These are phyloP conservation scores for Gossypium laxum DNA, from an alignment of 441 rosid genomes.

Conservation along the genomic window DNA sequence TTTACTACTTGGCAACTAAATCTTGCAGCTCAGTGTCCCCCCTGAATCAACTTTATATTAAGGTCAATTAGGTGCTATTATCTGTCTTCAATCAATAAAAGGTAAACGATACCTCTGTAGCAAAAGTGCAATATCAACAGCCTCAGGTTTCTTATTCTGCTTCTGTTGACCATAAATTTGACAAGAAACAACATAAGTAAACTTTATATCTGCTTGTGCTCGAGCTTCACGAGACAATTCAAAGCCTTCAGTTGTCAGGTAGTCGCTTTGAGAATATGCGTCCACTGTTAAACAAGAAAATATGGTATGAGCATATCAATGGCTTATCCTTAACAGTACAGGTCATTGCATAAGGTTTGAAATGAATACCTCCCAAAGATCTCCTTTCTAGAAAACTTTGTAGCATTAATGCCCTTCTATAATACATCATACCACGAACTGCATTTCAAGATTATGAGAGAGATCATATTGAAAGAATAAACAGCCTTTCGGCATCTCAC, in stretches of 20 bases:
- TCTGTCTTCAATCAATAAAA: slow-evolving; percentile 3
- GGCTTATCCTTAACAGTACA: background rate
- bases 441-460: slow-evolving; percentile 24
- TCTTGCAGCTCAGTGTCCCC: background rate
- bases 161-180: slow-evolving; percentile 96
- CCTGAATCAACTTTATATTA: background rate
- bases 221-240: slow-evolving; percentile 68
- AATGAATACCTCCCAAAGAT: slow-evolving; percentile 55
- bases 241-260: slow-evolving; percentile 52
- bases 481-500: slow-evolving; percentile 10
- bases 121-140: slow-evolving; percentile 82
- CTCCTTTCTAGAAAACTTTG: slow-evolving; percentile 82
- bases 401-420: slow-evolving; percentile 91
- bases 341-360: slow-evolving; percentile 8
- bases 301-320: slow-evolving; percentile 14
- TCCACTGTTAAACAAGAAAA: slow-evolving; percentile 35
- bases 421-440: slow-evolving; percentile 99
- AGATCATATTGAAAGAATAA: background rate
- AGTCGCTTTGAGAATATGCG: slow-evolving; percentile 35
- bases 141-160: slow-evolving; percentile 73
- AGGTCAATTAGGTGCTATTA: background rate
- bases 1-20: background rate
- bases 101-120: slow-evolving; percentile 52
- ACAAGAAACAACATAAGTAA: slow-evolving; percentile 93
- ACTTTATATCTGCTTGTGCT: slow-evolving; percentile 89